A percentile compares a stretch with the other conserved stretches of the same genome.
phyloP scores from a whole-genome alignment of 169 alveolate species.

The Plasmodium malariae region DNA sequence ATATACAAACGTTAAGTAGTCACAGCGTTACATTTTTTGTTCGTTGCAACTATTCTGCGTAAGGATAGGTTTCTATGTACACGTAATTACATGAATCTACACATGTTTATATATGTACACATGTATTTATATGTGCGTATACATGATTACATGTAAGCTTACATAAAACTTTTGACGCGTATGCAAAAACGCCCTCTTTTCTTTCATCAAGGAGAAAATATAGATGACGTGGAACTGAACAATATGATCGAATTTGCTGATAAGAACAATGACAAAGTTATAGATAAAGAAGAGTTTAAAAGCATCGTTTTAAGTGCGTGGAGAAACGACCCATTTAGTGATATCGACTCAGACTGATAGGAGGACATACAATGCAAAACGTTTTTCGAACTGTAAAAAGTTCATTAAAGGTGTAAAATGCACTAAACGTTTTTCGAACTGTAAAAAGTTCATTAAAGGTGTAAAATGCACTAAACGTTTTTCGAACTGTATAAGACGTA shows the following conservation, averaged over 20 bases:
- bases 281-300: slow-evolving; percentile 59
- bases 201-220: slow-evolving; percentile 37
- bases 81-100: neutral
- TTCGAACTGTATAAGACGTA: too few species aligned
- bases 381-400: too few species aligned
- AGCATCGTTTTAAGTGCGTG: slow-evolving; percentile 28
- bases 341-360: slow-evolving; percentile 59
- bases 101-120: neutral
- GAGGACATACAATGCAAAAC: too few species aligned
- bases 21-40: too few species aligned
- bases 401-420: too few species aligned
- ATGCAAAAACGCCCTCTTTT: neutral
- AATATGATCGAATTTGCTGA: slow-evolving; percentile 72
- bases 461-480: too few species aligned
- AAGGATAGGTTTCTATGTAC: slow-evolving; percentile 18
- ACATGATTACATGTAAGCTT: neutral
- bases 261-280: slow-evolving; percentile 56
- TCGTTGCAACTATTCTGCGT: slow-evolving; percentile 30
- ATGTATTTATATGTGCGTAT: neutral
- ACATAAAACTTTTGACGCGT: neutral
- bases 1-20: too few species aligned
- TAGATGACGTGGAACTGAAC: slow-evolving; percentile 37
- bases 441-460: too few species aligned
- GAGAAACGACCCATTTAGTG: slow-evolving; percentile 72
- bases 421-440: too few species aligned